phyloP scores from a whole-genome alignment of 805 yeast genomes.

The Kazachstania viticola region DNA sequence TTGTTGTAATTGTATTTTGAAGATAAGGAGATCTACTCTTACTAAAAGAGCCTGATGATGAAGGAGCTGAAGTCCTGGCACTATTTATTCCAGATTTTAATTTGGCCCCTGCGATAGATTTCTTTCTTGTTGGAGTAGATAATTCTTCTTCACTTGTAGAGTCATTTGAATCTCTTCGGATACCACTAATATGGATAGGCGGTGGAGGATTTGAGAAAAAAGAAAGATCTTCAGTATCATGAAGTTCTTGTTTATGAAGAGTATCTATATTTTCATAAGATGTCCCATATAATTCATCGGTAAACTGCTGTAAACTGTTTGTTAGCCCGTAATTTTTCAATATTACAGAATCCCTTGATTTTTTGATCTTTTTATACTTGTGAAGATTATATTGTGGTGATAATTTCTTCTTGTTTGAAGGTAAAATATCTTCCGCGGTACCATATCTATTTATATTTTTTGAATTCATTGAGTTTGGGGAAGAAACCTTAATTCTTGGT shows the following conservation, averaged over 20 bases:
- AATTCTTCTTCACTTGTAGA: constrained; percentile 2
- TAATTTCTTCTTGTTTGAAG: constrained; percentile 5
- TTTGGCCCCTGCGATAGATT: constrained; percentile 10
- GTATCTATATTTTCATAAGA: neutral
- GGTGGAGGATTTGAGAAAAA: constrained; percentile 6
- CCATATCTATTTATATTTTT: no score
- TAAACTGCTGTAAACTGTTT: constrained; percentile 25
- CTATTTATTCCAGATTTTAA: neutral
- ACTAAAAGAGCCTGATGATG: neutral
- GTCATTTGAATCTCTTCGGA: neutral
- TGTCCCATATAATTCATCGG: constrained; percentile 27
- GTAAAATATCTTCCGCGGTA: no score
- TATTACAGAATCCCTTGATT: constrained; percentile 18
- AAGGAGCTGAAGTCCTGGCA: neutral
- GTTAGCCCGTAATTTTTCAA: constrained; percentile 23
- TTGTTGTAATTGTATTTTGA: constrained; percentile 3
- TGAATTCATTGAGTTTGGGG: constrained; percentile 11
- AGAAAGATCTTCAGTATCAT: neutral
- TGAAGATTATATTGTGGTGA: constrained; percentile 4
- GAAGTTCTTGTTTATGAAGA: no score
- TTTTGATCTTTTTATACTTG: constrained; percentile 18
- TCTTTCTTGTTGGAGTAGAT: constrained; percentile 17
- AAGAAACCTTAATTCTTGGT: constrained; percentile 7
- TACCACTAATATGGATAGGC: constrained; percentile 2
- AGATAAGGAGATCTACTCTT: no score